phyloP scores from a whole-genome alignment of 495 filamentous ascomycete genomes.

The Trichoderma asperelloides region DNA sequence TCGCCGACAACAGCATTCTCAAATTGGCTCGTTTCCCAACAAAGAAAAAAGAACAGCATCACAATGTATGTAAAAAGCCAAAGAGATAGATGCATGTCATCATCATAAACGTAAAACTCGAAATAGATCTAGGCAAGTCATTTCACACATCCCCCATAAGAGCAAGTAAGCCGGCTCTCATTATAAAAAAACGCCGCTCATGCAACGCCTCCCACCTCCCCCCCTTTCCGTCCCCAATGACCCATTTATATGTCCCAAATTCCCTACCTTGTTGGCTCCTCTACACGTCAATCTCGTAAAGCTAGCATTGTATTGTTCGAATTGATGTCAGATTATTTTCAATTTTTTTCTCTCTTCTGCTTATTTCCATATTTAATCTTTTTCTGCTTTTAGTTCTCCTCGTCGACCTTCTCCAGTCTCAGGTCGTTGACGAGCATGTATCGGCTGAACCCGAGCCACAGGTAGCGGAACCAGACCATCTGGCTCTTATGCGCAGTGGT shows the following conservation, averaged over 20 bases:
- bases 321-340: neutral
- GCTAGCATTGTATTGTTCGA: neutral
- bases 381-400: neutral
- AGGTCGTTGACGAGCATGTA: slow-evolving; percentile 97
- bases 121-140: neutral
- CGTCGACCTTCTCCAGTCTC: slow-evolving; percentile 42
- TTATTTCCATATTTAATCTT: neutral
- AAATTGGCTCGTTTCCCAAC: no score
- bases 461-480: slow-evolving; percentile 98
- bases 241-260: neutral
- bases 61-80: neutral
- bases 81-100: neutral
- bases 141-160: neutral
- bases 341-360: neutral
- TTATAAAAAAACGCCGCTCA: neutral
- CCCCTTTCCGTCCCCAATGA: neutral
- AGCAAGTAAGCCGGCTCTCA: neutral
- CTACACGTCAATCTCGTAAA: neutral
- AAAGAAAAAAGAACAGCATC: neutral
- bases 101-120: neutral
- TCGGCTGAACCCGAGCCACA: slow-evolving; percentile 81
- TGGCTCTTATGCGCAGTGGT: slow-evolving; percentile 80
- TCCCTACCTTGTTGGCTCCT: neutral
- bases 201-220: neutral
- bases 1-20: no score